Evolutionary conservation across 257 asterid species (phyloP), one percentile per base, ranked within the genome.

Genomic region (Henckelia pumila): DNA sequence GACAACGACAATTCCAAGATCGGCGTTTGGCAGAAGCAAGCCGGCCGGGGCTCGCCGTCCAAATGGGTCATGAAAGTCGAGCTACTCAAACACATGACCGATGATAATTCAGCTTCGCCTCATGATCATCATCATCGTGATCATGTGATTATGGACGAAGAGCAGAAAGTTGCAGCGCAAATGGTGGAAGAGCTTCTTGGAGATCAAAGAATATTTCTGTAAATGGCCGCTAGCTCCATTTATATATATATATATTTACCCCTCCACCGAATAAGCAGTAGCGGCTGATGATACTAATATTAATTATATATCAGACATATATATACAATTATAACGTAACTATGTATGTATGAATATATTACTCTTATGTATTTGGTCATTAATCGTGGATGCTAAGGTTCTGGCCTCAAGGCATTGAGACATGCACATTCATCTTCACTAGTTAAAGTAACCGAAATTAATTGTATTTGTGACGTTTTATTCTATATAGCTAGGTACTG

Each of bases 11-110:
- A 78, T 32, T 84, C 89, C 14, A 77, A 76, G 55, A 84, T 84
- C 9, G 89, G 89, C 7, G 87, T 84, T 2, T 84, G 89, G 89
- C 87, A 84, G 66, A 84, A 84, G 56, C 78, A 83, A 0, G 89
- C 89, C 8, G 87, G 89, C 3, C 23, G 84, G 0, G 71, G 76
- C 2, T 73, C 89, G 1, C 78, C 71, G 50, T 77, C 87, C 3
- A 78, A 53, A 20, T 84, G 89, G 89, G 85, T 84, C 21, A 84
- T 84, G 89, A 77, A 83, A 0, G 89, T 84, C 5, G 87, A 84
- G 76, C 73, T 84, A 0, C 79, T 75, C 13, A 80, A 73, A 33
- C 74, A 77, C 29, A 70, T 56, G 8, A 55, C 26, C 4, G 24
- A 14, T 2, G 35, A 44, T 2, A 19, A 58, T 11, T 35, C 68